Base-by-base conservation (phyloP, 2,329 filamentous ascomycete species). In the Colletotrichum noveboracense region DNA sequence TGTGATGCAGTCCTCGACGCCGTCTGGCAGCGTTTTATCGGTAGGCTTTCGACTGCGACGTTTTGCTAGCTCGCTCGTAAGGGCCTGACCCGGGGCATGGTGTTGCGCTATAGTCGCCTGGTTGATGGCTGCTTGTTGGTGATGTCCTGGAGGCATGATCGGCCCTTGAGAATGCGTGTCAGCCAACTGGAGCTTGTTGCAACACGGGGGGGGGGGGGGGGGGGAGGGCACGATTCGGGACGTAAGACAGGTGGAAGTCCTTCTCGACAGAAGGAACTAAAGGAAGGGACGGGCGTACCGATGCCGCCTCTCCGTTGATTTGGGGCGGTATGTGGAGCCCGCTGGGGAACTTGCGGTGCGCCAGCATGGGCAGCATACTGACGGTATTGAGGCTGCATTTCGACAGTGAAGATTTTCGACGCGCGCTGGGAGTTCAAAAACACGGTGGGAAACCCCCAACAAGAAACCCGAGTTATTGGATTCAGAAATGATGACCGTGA, bases 11-110 rank as follows among this genome's bases (percentile, higher is more conserved):
- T 95, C 93, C 80, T 97, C 96, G 60, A 98, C 90, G 71, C 95
- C 96, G 78, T 98, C 96, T 52, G 97, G 96, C 30, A 99, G 92
- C 80, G 95, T 97, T 89, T 95, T 98, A 85, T 99, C 97, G 74
- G 96, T 98, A 2, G 97, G 97, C 85, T 96, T 97, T 82, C 93
- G 93, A 82, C 95, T 95, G 79, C 95, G 93, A 76, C 96, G 92
- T 84, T 96, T 95, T 78, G 88, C 87, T 80, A 88, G 86, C 81
- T 88, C 87, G 66, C 85, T 76, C 34, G 65, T 70, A 36, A 76
- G 88, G 28, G 86, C 87, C 75, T 88, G 87, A 48, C 86, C 84
- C 76, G 89, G 88, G 48, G 65, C 60, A 77, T 91, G 89, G 77
- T 91, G 88, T 78, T 86, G 85, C 36, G 83, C 84, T 75, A 89